These are phyloP conservation scores for Irpex sp. DNA, from an alignment of 1,284 basidiomycete species.

Conservation along the genomic window DNA sequence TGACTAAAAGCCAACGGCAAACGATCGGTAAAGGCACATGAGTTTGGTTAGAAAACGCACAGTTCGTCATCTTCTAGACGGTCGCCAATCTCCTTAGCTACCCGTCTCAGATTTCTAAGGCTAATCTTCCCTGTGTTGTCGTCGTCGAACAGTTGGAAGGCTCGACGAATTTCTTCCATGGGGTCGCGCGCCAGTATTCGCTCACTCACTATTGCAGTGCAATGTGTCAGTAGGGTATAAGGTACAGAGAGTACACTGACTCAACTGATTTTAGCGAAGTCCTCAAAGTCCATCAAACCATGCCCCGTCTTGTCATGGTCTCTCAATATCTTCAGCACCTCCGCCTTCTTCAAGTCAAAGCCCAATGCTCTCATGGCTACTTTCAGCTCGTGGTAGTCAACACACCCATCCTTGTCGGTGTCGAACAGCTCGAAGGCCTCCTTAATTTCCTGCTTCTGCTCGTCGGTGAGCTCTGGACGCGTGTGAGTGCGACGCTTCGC, in stretches of 20 bases:
- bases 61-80: conserved; percentile 95
- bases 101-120: conserved; percentile 86
- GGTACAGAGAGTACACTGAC: conserved; percentile 34
- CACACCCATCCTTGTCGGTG: conserved; percentile 95
- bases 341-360: conserved; percentile 97
- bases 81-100: conserved; percentile 98
- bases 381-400: conserved; percentile 98
- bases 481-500: conserved; percentile 67
- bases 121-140: conserved; percentile 95
- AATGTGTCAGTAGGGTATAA: conserved; percentile 18
- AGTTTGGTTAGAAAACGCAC: conserved; percentile 49
- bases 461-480: conserved; percentile 84
- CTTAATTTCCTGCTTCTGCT: conserved; percentile 96
- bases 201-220: conserved; percentile 75
- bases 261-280: conserved; percentile 93
- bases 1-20: conserved; percentile 54
- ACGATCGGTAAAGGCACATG: background rate
- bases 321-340: conserved; percentile 91
- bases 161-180: conserved; percentile 92
- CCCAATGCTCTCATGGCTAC: conserved; percentile 98
- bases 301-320: conserved; percentile 91
- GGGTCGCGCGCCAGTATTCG: conserved; percentile 92
- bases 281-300: conserved; percentile 92
- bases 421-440: conserved; percentile 99
- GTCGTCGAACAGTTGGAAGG: conserved; percentile 96